Evolutionary conservation across 352 stramenopile genomes (phyloP), one percentile per base, ranked within the genome.

Genomic region (Peronosclerospora sorghi): DNA sequence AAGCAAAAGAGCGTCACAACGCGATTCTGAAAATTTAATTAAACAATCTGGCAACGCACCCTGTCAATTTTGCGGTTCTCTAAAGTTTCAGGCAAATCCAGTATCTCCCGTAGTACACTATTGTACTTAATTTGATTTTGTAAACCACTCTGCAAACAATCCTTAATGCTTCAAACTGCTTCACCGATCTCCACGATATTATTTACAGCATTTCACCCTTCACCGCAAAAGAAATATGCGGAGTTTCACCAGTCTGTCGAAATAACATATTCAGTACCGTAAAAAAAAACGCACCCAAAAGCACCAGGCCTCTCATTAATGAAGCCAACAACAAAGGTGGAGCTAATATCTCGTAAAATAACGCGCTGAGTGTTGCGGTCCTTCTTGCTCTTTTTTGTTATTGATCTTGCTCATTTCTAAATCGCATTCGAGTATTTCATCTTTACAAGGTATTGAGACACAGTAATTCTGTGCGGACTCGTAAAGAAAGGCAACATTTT

Each of bases 331-430:
- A 65, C 60, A 20, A 94, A 59, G 1, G 81, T 91, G 1, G 67
- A 76, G 37, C 90, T 50, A 45, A 94, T 80, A 43, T 94, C 78
- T 14, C 81, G 74, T 34, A 94, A 94, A 8, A 90, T 74, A 29
- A 79, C 63, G 19, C 75, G 73, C 52, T 88, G n/a, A n/a, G n/a
- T n/a, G n/a, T n/a, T n/a, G n/a, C n/a, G n/a, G n/a, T n/a, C n/a
- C n/a, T n/a, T n/a, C 50, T 94, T 94, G 64, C 73, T 90, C 53
- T 81, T 89, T 91, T 59, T 94, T 94, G 64, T 73, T 91, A 60
- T 48, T 90, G 32, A 89, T 75, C 47, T 91, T 91, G 71, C 78
- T 91, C 76, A 94, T 79, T 23, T 67, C 56, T 10, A 64, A 63
- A 23, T 86, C 78, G 13, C 73, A 73, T 26, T 74, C 64, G 12